phyloP scores from a whole-genome alignment of 805 yeast genomes.

The Wickerhamiella spandovensis region DNA sequence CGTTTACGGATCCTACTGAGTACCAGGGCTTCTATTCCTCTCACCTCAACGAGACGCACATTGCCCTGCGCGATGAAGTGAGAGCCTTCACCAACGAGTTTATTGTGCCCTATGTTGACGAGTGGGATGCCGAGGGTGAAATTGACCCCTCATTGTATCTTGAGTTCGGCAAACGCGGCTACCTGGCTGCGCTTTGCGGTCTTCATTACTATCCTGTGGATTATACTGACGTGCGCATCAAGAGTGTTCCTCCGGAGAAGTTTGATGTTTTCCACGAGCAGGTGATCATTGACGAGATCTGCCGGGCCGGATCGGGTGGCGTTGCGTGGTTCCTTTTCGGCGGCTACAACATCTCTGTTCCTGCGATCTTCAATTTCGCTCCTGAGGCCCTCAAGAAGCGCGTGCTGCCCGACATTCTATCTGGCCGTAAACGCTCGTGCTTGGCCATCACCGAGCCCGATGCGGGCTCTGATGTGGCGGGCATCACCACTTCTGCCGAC shows the following conservation, averaged over 20 bases:
- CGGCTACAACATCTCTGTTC: conserved; percentile 30
- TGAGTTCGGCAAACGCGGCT: conserved; percentile 29
- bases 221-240: conserved; percentile 25
- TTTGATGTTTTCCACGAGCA: conserved; percentile 30
- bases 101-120: conserved; percentile 29
- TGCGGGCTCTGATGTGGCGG: conserved; percentile 33
- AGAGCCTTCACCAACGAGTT: conserved; percentile 28
- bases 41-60: conserved; percentile 29
- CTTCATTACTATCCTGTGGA: conserved; percentile 25
- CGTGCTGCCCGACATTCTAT: conserved; percentile 26
- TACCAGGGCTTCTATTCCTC: conserved; percentile 29
- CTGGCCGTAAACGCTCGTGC: conserved; percentile 29
- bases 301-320: conserved; percentile 31
- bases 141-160: conserved; percentile 23
- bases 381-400: conserved; percentile 23
- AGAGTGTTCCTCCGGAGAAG: conserved; percentile 27
- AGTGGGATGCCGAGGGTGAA: conserved; percentile 30
- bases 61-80: conserved; percentile 28
- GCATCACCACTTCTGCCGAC: conserved; percentile 27
- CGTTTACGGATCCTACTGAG: conserved; percentile 30
- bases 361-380: conserved; percentile 28
- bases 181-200: conserved; percentile 29
- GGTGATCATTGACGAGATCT: conserved; percentile 27
- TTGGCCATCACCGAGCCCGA: conserved; percentile 33
- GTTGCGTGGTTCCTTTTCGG: conserved; percentile 29